Conservation (phyloP, 768 basidiomycete genomes). For the Termitomyces heimii region DNA sequence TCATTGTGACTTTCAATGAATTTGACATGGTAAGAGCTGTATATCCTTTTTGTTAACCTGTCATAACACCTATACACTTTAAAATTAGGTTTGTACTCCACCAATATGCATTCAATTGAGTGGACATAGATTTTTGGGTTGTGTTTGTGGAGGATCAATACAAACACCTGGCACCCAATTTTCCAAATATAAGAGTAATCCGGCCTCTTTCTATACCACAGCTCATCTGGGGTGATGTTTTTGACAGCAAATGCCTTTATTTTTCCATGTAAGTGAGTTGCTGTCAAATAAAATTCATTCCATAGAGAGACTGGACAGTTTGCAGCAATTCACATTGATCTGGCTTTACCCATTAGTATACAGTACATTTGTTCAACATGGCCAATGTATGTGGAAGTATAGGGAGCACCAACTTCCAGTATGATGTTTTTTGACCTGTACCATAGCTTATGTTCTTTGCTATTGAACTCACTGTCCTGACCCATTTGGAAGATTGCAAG, state of each 20-base stretch:
- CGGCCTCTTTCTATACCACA: no score
- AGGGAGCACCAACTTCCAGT: no score
- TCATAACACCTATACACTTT: background rate
- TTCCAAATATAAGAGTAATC: no score
- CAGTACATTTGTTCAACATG: slow-evolving; percentile 13
- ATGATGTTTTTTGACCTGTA: slow-evolving; percentile 3
- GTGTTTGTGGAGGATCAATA: background rate
- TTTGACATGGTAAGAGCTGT: background rate
- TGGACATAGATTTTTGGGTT: background rate
- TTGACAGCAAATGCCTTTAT: background rate
- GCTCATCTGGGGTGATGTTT: no score
- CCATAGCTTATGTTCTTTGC: background rate
- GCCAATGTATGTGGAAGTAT: no score
- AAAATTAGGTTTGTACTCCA: background rate
- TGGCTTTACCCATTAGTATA: slow-evolving; percentile 14
- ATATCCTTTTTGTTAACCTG: background rate
- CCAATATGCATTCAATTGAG: no score
- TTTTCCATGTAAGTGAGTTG: background rate
- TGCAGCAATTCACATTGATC: no score
- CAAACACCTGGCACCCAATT: no score
- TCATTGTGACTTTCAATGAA: background rate
- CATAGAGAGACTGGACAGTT: no score
- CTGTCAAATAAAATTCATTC: background rate
- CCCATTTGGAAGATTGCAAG: slow-evolving; percentile 10
- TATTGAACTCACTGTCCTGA: background rate